Base-by-base conservation (phyloP, 2,329 filamentous ascomycete genomes). In the Beauveria bassiana region DNA sequence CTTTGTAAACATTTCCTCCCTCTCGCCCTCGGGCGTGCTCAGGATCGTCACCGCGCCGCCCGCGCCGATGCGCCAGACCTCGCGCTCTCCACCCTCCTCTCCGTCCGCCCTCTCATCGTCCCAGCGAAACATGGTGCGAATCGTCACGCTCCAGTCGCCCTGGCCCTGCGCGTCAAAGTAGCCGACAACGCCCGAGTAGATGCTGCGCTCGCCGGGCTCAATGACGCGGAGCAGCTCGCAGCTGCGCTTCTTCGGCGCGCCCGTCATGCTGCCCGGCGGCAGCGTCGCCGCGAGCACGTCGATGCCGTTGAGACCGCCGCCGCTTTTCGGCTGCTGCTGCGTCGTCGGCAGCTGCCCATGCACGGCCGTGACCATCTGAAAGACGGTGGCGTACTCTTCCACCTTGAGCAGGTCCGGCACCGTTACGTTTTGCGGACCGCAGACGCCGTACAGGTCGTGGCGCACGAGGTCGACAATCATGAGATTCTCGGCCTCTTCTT, bases 381-480 rank as follows among this genome's bases (percentile, higher is more conserved):
- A 97, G 1, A 98, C 91, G 24, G 87, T 93, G 52, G 90, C 88
- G 71, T 96, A 96, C 70, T 96, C 92, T 73, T 97, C 93, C 1
- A 98, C 89, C 62, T 86, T 83, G 77, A 97, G 89, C 26, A 97
- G 78, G 61, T 91, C 87, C 16, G 87, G 85, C 1, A 96, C 91
- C 6, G 77, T 72, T 1, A 97, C 91, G 62, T 84, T 83, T 0
- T 86, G 87, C 1, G 88, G 82, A 5, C 90, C 90, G 64, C 88
- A 91, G 9, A 96, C 86, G n/a, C 87, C 86, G 73, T 96, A 89
- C 14, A 98, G 79, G 72, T 98, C 93, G 70, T 98, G 93, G 0
- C 93, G 85, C n/a, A 97, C 95, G 1, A 98, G 80, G 72, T 98
- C 93, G 2, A 96, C 93, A 68, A 98, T 97, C 95, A 98, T 98